Evolutionary conservation across 306 rosid genomes (phyloP).

Genomic region (Quercus ilex): DNA sequence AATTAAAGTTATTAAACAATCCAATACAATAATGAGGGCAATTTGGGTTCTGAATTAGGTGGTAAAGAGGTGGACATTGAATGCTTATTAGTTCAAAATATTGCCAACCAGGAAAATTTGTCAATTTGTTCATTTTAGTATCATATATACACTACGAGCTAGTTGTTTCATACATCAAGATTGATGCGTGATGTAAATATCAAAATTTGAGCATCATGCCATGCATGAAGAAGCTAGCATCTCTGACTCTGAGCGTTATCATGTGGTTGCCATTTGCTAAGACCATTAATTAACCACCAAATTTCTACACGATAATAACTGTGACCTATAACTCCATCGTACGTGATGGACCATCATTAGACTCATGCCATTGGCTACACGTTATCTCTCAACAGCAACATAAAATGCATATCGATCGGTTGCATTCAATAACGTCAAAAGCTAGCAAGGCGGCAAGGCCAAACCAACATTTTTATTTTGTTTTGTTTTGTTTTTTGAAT

Average conservation of each 20-base stretch:
- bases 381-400: background rate
- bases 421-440: background rate
- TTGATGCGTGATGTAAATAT: too few species aligned
- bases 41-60: slow-evolving; percentile 7
- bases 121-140: background rate
- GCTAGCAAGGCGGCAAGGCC: too few species aligned
- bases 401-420: background rate
- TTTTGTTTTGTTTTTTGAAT: too few species aligned
- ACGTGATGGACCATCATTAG: background rate
- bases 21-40: background rate
- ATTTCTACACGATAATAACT: background rate
- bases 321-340: background rate
- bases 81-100: background rate
- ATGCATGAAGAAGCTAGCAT: too few species aligned
- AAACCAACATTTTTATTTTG: too few species aligned
- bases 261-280: background rate
- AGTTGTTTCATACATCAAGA: too few species aligned
- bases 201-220: too few species aligned
- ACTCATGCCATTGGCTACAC: background rate
- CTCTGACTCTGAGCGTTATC: too few species aligned
- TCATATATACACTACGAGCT: too few species aligned
- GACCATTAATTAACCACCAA: background rate
- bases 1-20: background rate
- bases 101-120: background rate
- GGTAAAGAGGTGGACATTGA: slow-evolving; percentile 20